These are phyloP conservation scores for cucumber (Cucumis sativus) DNA, from an alignment of 306 rosid genomes.

Conservation along the genomic window DNA sequence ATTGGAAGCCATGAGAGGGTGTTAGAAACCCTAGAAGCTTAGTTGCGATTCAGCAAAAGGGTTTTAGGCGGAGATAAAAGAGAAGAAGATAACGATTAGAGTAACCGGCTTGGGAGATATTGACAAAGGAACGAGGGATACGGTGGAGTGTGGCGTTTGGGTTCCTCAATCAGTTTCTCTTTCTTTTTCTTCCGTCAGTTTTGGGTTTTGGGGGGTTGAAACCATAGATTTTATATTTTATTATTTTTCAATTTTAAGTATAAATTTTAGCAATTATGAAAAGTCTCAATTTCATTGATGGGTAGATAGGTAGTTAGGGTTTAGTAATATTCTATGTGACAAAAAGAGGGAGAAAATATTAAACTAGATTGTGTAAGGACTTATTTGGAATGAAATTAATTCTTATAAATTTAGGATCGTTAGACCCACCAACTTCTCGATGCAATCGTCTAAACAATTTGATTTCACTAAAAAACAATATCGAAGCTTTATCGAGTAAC, in stretches of 20 bases:
- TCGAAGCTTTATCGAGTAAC: too few species aligned
- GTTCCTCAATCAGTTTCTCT: not conserved
- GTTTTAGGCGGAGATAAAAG: not conserved
- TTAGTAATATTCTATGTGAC: too few species aligned
- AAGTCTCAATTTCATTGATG: not conserved
- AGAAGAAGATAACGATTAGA: slow-evolving; percentile 7
- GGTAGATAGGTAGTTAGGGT: too few species aligned
- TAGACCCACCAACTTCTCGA: too few species aligned
- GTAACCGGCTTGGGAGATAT: not conserved
- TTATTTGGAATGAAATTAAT: too few species aligned
- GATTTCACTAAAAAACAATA: too few species aligned
- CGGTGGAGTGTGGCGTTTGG: not conserved
- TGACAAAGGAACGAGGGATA: not conserved
- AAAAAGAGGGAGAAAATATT: too few species aligned
- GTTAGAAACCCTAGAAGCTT: not conserved
- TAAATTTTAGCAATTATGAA: not conserved
- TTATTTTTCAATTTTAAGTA: not conserved
- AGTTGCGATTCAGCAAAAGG: not conserved
- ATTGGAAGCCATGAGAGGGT: slow-evolving; percentile 43
- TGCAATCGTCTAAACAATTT: too few species aligned
- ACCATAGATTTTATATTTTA: not conserved
- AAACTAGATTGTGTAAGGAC: too few species aligned
- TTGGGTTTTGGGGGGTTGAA: not conserved
- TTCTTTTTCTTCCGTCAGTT: not conserved
- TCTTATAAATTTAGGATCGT: too few species aligned